phyloP scores from a whole-genome alignment of 106 monocot species.

The Dendrobium officinale region DNA sequence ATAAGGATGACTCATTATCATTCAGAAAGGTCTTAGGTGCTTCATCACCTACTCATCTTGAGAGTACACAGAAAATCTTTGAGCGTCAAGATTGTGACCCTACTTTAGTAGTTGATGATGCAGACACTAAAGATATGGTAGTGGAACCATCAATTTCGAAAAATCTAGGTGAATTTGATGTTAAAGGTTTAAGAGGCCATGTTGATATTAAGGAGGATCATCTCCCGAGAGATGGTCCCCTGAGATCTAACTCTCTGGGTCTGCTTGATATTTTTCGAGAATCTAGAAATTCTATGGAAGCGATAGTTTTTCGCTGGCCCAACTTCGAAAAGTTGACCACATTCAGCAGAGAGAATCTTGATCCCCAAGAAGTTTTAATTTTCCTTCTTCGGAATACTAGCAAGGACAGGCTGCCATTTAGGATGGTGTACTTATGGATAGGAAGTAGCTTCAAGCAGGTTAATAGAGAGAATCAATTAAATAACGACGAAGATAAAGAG shows the following conservation, averaged over 20 bases:
- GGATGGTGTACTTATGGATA: slow-evolving; percentile 51
- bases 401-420: slow-evolving; percentile 11
- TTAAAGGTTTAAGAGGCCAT: slow-evolving; percentile 11
- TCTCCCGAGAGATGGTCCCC: not conserved
- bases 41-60: slow-evolving; percentile 11
- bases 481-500: slow-evolving; percentile 8
- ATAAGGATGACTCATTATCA: slow-evolving; percentile 21
- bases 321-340: slow-evolving; percentile 31
- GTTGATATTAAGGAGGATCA: not conserved
- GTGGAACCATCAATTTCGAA: not conserved
- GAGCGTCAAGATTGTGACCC: slow-evolving; percentile 9
- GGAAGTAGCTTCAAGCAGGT: slow-evolving; percentile 34
- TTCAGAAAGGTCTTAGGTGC: slow-evolving; percentile 12
- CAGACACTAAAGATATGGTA: slow-evolving; percentile 1
- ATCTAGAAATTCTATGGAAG: not conserved
- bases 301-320: slow-evolving; percentile 49
- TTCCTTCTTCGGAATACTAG: slow-evolving; percentile 29
- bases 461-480: slow-evolving; percentile 8
- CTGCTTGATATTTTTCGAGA: slow-evolving; percentile 6
- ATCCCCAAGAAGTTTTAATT: slow-evolving; percentile 44
- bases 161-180: slow-evolving; percentile 3
- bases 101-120: not conserved
- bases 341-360: slow-evolving; percentile 39
- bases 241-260: slow-evolving; percentile 4
- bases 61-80: slow-evolving; percentile 11